Conservation (phyloP, 2,329 filamentous ascomycete genomes). For the Aspergillus sp. region DNA sequence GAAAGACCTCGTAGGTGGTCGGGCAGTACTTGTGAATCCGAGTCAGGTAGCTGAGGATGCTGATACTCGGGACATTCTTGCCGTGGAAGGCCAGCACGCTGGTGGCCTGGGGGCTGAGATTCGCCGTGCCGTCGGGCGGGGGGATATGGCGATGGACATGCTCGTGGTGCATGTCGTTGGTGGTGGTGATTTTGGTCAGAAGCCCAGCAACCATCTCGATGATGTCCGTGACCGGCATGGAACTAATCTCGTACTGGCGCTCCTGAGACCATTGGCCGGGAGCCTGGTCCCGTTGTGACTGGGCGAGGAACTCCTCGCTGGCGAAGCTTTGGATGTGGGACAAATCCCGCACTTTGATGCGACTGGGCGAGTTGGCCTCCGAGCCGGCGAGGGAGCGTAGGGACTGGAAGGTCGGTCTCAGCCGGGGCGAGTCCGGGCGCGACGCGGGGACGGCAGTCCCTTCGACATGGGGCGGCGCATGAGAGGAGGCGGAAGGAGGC, state of each 20-base stretch:
- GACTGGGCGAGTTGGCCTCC: constrained; percentile 50
- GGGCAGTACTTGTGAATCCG: constrained; percentile 99
- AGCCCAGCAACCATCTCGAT: constrained; percentile 99
- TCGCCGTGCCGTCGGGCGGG: constrained; percentile 57
- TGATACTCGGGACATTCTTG: constrained; percentile 96
- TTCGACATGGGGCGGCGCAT: constrained; percentile 20
- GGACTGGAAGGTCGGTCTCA: constrained; percentile 47
- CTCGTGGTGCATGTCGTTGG: constrained; percentile 92
- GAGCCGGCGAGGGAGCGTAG: constrained; percentile 45
- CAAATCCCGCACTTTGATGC: constrained; percentile 81
- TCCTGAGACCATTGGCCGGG: constrained; percentile 50
- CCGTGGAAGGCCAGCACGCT: constrained; percentile 93
- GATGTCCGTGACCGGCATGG: constrained; percentile 94
- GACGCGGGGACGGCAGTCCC: constrained; percentile 27
- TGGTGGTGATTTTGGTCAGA: constrained; percentile 94
- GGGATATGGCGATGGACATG: constrained; percentile 75
- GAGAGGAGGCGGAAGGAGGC: constrained; percentile 13
- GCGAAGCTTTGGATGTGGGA: constrained; percentile 89
- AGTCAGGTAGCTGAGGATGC: constrained; percentile 90
- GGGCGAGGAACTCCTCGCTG: constrained; percentile 68
- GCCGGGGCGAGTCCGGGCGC: constrained; percentile 36
- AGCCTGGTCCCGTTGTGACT: constrained; percentile 46
- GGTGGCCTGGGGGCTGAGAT: constrained; percentile 63
- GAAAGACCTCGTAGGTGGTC: constrained; percentile 95
- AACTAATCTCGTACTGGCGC: constrained; percentile 87